Evolutionary conservation across 768 basidiomycete species (phyloP), one percentile per base, ranked within the genome.

Genomic region (Tylopilus vinaceipallidus): DNA sequence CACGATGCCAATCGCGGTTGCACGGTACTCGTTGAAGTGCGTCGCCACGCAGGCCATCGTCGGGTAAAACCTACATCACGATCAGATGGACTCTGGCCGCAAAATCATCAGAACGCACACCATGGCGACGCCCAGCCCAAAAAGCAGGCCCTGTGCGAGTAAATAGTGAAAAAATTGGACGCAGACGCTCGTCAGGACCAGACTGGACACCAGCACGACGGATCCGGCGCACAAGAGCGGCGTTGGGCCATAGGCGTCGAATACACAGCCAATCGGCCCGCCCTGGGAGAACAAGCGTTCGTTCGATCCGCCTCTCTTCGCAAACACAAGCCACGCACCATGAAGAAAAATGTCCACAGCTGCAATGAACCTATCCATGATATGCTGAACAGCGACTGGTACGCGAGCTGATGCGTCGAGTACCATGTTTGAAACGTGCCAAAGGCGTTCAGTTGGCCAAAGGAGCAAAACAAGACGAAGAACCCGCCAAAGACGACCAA

Each of bases 341-440:
- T 80, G 57, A 84, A 78, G 71, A 86, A 87, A 63, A 87, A 84
- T 17, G 78, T 67, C 75, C 80, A 86, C 4, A 88, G 68, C 57
- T 87, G 86, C 39, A 86, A 53, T 2, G 82, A 82, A 6, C 84
- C 85, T 54, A 88, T 85, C 81, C 84, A 86, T 3, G 84, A 81
- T 53, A 87, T 83, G 20, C 73, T 76, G 32, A 80, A 81, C 13
- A 80, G 69, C 13, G 79, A 66, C 30, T 75, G 54, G 54, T 73
- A 62, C 16, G 63, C 61, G 16, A 88, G 73, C 62, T 87, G 81
- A 62, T 88, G 80, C 13, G 64, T 66, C 10, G 75, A 71, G 56
- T 88, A 88, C 79, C 81, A 87, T 12, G 80, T 67, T 62, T 86
- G 83, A 62, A 81, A 88, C 35, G 83, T 84, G 14, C 86, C 86